Percentiles rank a stretch among this genome's conserved stretches.
Conservation (phyloP, 495 filamentous ascomycete species). For the Podospora fimiseda region DNA sequence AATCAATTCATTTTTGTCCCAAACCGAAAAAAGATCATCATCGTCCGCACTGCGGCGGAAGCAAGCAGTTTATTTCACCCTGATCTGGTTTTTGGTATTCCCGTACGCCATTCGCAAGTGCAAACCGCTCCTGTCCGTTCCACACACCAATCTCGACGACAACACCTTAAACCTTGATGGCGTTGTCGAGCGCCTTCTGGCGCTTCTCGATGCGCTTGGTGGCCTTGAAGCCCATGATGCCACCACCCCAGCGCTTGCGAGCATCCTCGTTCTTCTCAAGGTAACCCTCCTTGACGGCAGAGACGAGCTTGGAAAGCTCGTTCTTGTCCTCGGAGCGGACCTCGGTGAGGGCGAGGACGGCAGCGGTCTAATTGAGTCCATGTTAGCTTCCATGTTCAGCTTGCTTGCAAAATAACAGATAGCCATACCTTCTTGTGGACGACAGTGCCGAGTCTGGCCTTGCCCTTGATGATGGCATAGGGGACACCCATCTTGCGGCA, state of each 20-base stretch:
- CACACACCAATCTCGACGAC: slow-evolving; percentile 14
- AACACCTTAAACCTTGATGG: slow-evolving; percentile 88
- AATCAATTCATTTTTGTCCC: slow-evolving; percentile 16
- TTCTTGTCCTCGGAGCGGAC: slow-evolving; percentile 95
- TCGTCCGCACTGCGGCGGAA: slow-evolving; percentile 22
- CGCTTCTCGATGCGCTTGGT: slow-evolving; percentile 89
- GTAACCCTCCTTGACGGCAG: slow-evolving; percentile 97
- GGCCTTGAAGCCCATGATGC: slow-evolving; percentile 99
- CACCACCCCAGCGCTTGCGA: slow-evolving; percentile 96
- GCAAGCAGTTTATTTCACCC: slow-evolving; percentile 31
- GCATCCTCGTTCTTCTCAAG: slow-evolving; percentile 88
- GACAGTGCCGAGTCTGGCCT: slow-evolving; percentile 96
- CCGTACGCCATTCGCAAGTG: slow-evolving; percentile 34
- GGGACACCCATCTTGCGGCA: slow-evolving; percentile 99
- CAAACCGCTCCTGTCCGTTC: slow-evolving; percentile 25
- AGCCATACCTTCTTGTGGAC: slow-evolving; percentile 92
- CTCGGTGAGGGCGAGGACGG: slow-evolving; percentile 93
- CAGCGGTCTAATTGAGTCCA: slow-evolving; percentile 64
- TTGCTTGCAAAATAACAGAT: not conserved
- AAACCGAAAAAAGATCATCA: slow-evolving; percentile 16
- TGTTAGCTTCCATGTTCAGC: slow-evolving; percentile 19
- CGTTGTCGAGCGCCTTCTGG: slow-evolving; percentile 84
- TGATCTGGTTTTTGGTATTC: slow-evolving; percentile 34
- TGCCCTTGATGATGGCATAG: slow-evolving; percentile 99
- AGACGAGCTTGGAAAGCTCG: slow-evolving; percentile 93